These are phyloP conservation scores for Thermomucor indicae-seudaticae DNA, from an alignment of 371 early-diverging fungal species.

Conservation along the genomic window DNA sequence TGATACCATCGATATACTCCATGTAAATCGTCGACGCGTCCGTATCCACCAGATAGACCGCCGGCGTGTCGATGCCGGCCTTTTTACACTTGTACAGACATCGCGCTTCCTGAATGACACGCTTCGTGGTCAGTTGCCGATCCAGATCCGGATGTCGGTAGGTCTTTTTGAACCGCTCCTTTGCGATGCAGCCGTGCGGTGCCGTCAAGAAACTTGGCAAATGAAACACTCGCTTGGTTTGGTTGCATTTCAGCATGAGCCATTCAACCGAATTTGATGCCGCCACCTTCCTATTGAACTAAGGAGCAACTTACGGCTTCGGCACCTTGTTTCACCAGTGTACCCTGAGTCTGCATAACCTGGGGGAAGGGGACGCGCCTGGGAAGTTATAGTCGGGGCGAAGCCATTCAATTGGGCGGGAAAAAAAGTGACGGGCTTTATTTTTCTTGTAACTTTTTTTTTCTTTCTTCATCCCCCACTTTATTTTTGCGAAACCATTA, in stretches of 20 bases:
- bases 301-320: slow-evolving; percentile 13
- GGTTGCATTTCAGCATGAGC: neutral
- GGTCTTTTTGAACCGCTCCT: slow-evolving; percentile 83
- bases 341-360: neutral
- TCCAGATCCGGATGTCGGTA: slow-evolving; percentile 93
- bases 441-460: slow-evolving; percentile 2
- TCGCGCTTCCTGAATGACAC: slow-evolving; percentile 84
- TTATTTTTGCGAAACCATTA: slow-evolving; percentile 11
- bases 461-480: slow-evolving; percentile 5
- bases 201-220: slow-evolving; percentile 14
- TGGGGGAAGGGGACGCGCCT: neutral
- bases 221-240: slow-evolving; percentile 21
- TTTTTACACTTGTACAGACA: slow-evolving; percentile 68
- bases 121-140: slow-evolving; percentile 69
- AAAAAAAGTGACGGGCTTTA: too few relatives aligned
- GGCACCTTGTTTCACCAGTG: slow-evolving; percentile 17
- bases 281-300: neutral
- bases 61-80: slow-evolving; percentile 78
- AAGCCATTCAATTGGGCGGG: too few relatives aligned
- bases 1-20: slow-evolving; percentile 77
- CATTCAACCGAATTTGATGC: neutral
- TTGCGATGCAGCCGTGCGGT: slow-evolving; percentile 42
- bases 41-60: slow-evolving; percentile 77
- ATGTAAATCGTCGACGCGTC: slow-evolving; percentile 72
- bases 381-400: too few relatives aligned